These are phyloP conservation scores for Tricholoma flavovirens DNA, from an alignment of 768 basidiomycete genomes.

Conservation along the genomic window DNA sequence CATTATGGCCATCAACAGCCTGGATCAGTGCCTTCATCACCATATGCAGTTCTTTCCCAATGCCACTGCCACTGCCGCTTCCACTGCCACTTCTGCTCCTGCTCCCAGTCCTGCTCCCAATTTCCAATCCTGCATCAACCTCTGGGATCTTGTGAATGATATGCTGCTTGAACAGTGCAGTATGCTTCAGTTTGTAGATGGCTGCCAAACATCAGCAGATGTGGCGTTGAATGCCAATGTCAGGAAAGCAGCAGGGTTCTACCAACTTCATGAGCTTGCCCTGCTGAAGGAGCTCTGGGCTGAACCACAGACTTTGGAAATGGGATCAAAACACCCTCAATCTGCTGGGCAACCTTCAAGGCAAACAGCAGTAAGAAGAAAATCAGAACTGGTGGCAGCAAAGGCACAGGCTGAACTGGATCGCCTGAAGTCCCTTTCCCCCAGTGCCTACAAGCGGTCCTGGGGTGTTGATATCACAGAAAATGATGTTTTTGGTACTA, in stretches of 20 bases:
- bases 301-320: not conserved
- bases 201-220: not conserved
- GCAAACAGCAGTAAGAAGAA: no score
- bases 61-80: no score
- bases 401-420: no score
- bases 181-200: not conserved
- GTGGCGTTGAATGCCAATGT: not conserved
- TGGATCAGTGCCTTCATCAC: not conserved
- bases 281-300: not conserved
- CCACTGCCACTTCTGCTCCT: no score
- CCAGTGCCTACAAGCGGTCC: not conserved
- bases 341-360: no score
- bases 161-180: not conserved
- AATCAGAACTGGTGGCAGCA: not conserved
- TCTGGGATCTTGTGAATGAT: not conserved
- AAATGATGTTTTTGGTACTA: no score
- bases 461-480: not conserved
- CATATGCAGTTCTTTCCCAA: not conserved
- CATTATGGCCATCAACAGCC: not conserved
- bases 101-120: no score
- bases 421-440: no score
- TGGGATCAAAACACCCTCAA: not conserved
- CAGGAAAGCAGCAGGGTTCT: no score
- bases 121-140: not conserved
- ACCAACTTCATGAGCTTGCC: not conserved